Percentiles rank a stretch among this genome's conserved stretches.
Evolutionary conservation across 2,329 filamentous ascomycete species (phyloP).

Genomic region (Microdochium nivale): DNA sequence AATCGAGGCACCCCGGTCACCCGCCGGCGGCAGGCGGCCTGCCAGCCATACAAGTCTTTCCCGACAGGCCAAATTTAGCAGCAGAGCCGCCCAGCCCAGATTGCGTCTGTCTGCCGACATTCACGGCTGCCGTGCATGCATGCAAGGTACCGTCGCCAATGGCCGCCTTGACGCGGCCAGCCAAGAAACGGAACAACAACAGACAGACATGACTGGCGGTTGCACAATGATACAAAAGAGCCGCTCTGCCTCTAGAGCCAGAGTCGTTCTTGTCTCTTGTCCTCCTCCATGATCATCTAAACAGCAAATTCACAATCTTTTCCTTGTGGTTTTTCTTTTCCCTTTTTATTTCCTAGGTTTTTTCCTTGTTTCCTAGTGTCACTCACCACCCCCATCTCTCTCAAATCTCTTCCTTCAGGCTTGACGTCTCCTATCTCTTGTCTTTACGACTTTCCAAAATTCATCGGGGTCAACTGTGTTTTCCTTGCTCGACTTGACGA

Average conservation of each 20-base stretch:
- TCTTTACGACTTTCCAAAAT: neutral
- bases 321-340: constrained; percentile 4
- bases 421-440: constrained; percentile 1
- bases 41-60: neutral
- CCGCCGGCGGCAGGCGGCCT: neutral
- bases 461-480: neutral
- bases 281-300: neutral
- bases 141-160: neutral
- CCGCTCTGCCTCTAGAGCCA: neutral
- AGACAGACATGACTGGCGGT: neutral
- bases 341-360: constrained; percentile 2
- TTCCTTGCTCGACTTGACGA: neutral
- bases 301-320: neutral
- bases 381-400: neutral
- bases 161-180: neutral
- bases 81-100: neutral
- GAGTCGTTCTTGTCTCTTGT: neutral
- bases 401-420: neutral
- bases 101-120: neutral
- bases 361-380: constrained; percentile 1
- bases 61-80: neutral
- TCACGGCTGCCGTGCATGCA: neutral
- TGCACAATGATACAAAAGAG: neutral
- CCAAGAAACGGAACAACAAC: neutral
- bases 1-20: neutral